These are phyloP conservation scores for Coemansia sp. DNA, from an alignment of 192 early-diverging fungal genomes.

Conservation along the genomic window DNA sequence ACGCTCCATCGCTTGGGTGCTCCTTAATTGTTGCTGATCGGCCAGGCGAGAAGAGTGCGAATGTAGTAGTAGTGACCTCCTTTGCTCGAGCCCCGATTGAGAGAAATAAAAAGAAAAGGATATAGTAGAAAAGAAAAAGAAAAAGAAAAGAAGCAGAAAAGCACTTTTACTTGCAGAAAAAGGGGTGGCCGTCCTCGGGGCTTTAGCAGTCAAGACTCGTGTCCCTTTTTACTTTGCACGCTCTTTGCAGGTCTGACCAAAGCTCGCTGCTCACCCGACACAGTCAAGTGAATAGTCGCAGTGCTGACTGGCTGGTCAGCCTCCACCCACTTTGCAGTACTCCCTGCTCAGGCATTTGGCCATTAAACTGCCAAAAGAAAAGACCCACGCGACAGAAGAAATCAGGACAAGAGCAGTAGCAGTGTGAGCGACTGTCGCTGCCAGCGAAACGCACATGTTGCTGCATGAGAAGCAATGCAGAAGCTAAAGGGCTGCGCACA, in stretches of 20 bases:
- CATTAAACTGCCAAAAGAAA: background rate
- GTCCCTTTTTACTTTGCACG: slow-evolving; percentile 3
- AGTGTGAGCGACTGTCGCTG: background rate
- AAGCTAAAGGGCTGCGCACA: slow-evolving; percentile 1
- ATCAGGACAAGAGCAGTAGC: background rate
- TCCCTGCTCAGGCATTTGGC: background rate
- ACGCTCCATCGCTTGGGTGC: slow-evolving; percentile 7
- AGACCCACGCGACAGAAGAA: background rate
- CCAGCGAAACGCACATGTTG: background rate
- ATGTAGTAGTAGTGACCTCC: background rate
- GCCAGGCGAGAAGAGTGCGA: background rate
- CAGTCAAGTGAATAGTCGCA: background rate
- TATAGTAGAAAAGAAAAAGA: background rate
- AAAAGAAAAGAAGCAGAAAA: background rate
- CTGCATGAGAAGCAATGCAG: background rate
- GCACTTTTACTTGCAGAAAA: background rate
- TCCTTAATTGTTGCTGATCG: background rate
- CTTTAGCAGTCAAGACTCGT: slow-evolving; percentile 5
- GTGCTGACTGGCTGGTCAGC: background rate
- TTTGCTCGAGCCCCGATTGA: background rate
- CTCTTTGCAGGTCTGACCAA: slow-evolving; percentile 5
- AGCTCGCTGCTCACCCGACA: slow-evolving; percentile 4
- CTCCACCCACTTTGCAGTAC: background rate
- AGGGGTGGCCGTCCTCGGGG: slow-evolving; percentile 1
- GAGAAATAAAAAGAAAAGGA: background rate